Evolutionary conservation across 257 asterid species (phyloP).

Genomic region (Haberlea rhodopensis): DNA sequence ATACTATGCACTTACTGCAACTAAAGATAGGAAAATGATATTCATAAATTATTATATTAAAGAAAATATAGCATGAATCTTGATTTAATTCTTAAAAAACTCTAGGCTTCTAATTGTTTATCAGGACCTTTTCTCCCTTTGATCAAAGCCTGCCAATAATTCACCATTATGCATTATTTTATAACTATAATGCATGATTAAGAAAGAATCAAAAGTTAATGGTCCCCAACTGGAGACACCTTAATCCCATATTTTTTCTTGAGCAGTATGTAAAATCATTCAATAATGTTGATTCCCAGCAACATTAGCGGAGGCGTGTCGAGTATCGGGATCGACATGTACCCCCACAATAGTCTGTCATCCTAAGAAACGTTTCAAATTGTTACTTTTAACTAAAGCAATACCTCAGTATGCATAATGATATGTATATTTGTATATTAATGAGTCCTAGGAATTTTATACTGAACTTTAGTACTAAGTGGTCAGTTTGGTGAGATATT

Average conservation of each 20-base stretch:
- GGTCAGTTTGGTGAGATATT: constrained; percentile 13
- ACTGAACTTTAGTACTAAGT: constrained; percentile 6
- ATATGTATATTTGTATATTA: neutral
- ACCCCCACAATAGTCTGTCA: constrained; percentile 54
- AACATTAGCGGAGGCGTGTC: constrained; percentile 68
- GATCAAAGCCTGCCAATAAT: constrained; percentile 34
- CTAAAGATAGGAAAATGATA: neutral
- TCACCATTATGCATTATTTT: constrained; percentile 25
- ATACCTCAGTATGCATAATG: neutral
- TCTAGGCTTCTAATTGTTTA: neutral
- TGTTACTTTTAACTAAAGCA: neutral
- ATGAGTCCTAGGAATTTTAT: neutral
- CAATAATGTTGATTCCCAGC: constrained; percentile 27
- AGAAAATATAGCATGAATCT: neutral
- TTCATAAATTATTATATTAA: neutral
- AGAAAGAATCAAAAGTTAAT: constrained; percentile 21
- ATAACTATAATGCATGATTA: constrained; percentile 1
- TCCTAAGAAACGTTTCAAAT: constrained; percentile 13
- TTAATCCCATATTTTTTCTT: constrained; percentile 1
- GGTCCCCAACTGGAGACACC: constrained; percentile 38
- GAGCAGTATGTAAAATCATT: neutral
- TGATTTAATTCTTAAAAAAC: neutral
- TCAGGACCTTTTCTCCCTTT: constrained; percentile 4
- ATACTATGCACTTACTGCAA: constrained; percentile 34
- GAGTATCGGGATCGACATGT: constrained; percentile 56